A percentile compares a stretch with the other conserved stretches of the same genome.
Evolutionary conservation across 371 early-diverging fungal species (phyloP).

Genomic region (Capillidium rhysosporum): DNA sequence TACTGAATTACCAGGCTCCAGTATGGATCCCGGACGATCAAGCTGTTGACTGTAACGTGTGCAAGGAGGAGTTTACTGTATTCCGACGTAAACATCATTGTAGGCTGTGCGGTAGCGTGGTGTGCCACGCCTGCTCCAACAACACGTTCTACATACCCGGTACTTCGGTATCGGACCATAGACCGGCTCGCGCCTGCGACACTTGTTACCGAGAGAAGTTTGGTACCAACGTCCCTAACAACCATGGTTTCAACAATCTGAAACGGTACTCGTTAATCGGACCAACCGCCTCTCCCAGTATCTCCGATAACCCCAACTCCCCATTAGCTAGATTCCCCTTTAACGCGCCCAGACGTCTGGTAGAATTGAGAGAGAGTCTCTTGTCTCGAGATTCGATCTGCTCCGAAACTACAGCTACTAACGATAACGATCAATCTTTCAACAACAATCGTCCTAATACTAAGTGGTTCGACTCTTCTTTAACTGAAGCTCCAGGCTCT

Average conservation of each 20-base stretch:
- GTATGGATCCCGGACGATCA: conserved; percentile 43
- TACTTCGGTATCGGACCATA: conserved; percentile 7
- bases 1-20: conserved; percentile 38
- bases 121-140: conserved; percentile 43
- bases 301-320: background rate
- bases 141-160: conserved; percentile 13
- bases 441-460: too few relatives aligned
- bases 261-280: background rate
- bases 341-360: background rate
- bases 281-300: background rate
- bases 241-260: background rate
- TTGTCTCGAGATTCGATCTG: conserved; percentile 3
- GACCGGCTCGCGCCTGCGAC: conserved; percentile 12
- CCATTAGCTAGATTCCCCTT: background rate
- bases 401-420: background rate
- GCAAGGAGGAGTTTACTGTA: conserved; percentile 27
- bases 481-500: background rate
- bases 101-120: conserved; percentile 45
- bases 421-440: too few relatives aligned
- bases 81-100: conserved; percentile 44
- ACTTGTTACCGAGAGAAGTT: conserved; percentile 10
- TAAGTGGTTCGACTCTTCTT: too few relatives aligned
- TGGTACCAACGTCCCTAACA: background rate
- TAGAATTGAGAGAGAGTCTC: background rate
- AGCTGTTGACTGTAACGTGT: conserved; percentile 27